Percentiles rank a stretch among this genome's conserved stretches.
phyloP scores from a whole-genome alignment of 2,329 filamentous ascomycete species.

The Phyllosticta citribraziliensis region DNA sequence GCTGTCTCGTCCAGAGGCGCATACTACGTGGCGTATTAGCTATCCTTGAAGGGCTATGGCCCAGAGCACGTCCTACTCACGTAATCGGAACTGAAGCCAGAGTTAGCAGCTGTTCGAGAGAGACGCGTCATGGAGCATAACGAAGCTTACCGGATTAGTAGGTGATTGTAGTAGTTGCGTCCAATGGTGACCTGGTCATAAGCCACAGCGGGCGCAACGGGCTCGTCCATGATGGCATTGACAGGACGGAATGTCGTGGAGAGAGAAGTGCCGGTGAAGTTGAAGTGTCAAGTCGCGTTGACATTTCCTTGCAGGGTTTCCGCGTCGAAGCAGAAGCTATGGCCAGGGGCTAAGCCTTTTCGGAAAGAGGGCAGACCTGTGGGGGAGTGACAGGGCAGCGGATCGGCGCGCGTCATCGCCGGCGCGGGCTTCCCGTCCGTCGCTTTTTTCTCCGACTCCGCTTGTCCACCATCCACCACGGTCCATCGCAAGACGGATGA shows the following conservation, averaged over 20 bases:
- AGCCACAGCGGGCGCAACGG: neutral
- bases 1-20: neutral
- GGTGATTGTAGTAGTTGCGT: neutral
- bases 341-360: neutral
- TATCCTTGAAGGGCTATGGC: neutral
- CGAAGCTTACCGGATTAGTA: neutral
- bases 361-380: neutral
- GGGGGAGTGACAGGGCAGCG: slow-evolving; percentile 1
- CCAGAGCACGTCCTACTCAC: neutral
- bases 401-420: slow-evolving; percentile 2
- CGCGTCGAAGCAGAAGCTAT: slow-evolving; percentile 5
- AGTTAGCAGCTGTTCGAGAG: neutral
- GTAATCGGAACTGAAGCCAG: neutral
- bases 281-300: neutral
- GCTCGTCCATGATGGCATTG: neutral
- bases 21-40: neutral
- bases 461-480: neutral
- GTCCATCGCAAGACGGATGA: slow-evolving; percentile 30
- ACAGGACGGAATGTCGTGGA: neutral
- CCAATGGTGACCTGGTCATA: neutral
- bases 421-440: neutral
- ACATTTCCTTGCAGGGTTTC: neutral
- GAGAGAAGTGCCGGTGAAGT: too few relatives aligned
- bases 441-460: neutral
- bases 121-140: neutral